Conservation (phyloP, 2,329 filamentous ascomycete genomes). For the Talaromyces piceae region DNA sequence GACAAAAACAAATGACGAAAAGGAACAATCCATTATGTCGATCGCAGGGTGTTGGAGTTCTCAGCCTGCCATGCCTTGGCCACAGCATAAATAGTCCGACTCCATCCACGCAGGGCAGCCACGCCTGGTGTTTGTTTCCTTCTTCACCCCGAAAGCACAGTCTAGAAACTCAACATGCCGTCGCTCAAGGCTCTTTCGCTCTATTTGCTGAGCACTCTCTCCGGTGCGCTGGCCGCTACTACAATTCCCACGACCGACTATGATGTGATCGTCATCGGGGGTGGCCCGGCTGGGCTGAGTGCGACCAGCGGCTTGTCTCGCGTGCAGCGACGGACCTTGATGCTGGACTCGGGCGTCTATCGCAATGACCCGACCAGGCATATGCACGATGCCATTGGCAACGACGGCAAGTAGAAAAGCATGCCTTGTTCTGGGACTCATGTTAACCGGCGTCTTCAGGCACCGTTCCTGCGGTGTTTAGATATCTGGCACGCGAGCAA, state of each 20-base stretch:
- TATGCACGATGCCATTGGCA: slow-evolving; percentile 56
- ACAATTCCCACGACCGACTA: slow-evolving; percentile 29
- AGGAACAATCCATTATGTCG: too few relatives aligned
- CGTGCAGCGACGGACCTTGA: slow-evolving; percentile 47
- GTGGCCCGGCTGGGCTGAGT: slow-evolving; percentile 50
- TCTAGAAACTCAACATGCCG: background rate
- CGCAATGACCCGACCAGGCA: slow-evolving; percentile 51
- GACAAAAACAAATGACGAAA: too few relatives aligned
- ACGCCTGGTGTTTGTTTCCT: background rate
- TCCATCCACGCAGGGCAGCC: background rate
- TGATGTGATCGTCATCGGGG: slow-evolving; percentile 52
- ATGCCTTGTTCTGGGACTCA: too few relatives aligned
- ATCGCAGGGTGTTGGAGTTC: background rate
- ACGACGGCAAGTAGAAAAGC: slow-evolving; percentile 52
- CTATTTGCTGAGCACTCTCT: background rate
- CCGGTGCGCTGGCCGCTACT: background rate
- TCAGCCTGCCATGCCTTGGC: background rate
- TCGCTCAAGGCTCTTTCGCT: background rate
- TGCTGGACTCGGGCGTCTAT: slow-evolving; percentile 54
- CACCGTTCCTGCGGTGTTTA: slow-evolving; percentile 48
- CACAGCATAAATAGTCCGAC: background rate
- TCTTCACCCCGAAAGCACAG: background rate
- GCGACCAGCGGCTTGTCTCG: slow-evolving; percentile 52
- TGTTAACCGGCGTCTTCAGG: slow-evolving; percentile 28
- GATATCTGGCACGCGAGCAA: slow-evolving; percentile 47